Evolutionary conservation across 1,284 basidiomycete species (phyloP).

Genomic region (Trichosporon sp.): DNA sequence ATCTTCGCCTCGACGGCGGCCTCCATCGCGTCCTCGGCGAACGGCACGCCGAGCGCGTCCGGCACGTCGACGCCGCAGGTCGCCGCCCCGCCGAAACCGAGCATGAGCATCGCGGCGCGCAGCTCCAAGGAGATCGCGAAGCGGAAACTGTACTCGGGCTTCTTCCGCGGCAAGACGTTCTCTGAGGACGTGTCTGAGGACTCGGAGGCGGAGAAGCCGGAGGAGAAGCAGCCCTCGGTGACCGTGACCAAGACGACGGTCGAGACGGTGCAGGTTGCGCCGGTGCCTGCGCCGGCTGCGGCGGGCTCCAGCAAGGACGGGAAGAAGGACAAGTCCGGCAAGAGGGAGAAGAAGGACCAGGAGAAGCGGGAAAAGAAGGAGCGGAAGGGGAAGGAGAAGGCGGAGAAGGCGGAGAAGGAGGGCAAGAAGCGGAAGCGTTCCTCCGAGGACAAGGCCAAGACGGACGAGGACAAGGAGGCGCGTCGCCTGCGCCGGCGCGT

Average conservation of each 20-base stretch:
- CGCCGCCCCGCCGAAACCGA: slow-evolving; percentile 40
- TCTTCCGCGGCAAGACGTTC: slow-evolving; percentile 69
- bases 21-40: slow-evolving; percentile 59
- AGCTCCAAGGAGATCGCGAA: slow-evolving; percentile 74
- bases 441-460: background rate
- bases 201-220: background rate
- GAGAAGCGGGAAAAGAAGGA: slow-evolving; percentile 10
- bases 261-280: background rate
- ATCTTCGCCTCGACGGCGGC: slow-evolving; percentile 71
- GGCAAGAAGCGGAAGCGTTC: slow-evolving; percentile 3
- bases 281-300: background rate
- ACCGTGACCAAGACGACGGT: background rate
- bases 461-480: slow-evolving; percentile 18
- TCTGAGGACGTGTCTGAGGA: slow-evolving; percentile 28
- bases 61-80: slow-evolving; percentile 28
- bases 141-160: slow-evolving; percentile 68
- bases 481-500: slow-evolving; percentile 8
- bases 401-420: slow-evolving; percentile 12
- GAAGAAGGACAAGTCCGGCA: background rate
- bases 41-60: slow-evolving; percentile 18
- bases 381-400: slow-evolving; percentile 11
- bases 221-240: background rate
- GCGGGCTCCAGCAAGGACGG: slow-evolving; percentile 5
- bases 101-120: slow-evolving; percentile 57
- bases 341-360: background rate